Base-by-base conservation (phyloP, 208 protist genomes). In the Wallacemonas sp. region DNA sequence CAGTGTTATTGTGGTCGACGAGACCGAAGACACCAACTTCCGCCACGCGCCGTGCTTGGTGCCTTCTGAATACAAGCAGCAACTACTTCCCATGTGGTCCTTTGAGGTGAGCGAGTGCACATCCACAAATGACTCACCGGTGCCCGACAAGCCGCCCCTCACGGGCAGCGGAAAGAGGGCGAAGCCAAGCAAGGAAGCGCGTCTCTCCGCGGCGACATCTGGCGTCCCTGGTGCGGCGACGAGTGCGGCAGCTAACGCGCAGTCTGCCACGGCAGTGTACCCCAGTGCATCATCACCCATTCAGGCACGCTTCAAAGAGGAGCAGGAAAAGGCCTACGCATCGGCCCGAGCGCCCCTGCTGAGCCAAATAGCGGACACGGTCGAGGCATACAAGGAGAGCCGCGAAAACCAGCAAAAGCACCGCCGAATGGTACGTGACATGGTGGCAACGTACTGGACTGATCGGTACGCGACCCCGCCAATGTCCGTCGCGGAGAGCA, bases 11-110 rank as follows among this genome's bases (percentile, higher is more conserved):
- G 70, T 79, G 15, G 68, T 72, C 34, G 66, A 79, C 2, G 75
- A 89, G 26, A 47, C 19, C 9, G 54, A 72, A n/a, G 77, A 83
- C 42, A 69, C 63, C 8, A 77, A 68, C 30, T 82, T 80, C 33
- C 64, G 66, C 39, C 82, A 89, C 67, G 77, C 77, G 1, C 60
- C 73, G 30, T 73, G 74, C 34, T 41, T 92, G n/a, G 34, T 44
- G 28, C 79, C 70, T 28, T 55, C 62, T 11, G 41, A 70, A 44
- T 80, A 89, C 69, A 14, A 41, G 28, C 55, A 84, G 27, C 75
- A 68, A 24, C 56, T 75, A 11, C 68, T 84, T 34, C 82, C 80
- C 21, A 65, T 83, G 39, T 64, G 72, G 3, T 63, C 42, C 42
- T 54, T 24, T 26, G 77, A 83, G 49, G 64, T 58, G n/a, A 24